Evolutionary conservation across 345 rosid genomes (phyloP).

Genomic region (Hevea brasiliensis): DNA sequence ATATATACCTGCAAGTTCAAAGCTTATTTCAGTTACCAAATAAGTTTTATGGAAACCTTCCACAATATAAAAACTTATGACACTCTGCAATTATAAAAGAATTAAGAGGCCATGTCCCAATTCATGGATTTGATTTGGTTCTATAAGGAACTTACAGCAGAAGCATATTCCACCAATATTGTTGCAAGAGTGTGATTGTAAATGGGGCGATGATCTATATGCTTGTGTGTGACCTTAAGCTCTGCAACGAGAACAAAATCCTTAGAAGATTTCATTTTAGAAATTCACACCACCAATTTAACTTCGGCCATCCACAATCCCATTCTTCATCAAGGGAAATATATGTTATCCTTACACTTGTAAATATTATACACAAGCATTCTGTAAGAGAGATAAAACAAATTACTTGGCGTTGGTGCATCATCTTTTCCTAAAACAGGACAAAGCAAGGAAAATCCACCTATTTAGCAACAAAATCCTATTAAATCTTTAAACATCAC

Average conservation of each 20-base stretch:
- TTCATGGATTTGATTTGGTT: neutral
- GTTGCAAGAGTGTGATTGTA: conserved; percentile 85
- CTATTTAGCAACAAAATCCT: neutral
- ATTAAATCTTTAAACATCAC: neutral
- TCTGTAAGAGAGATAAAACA: neutral
- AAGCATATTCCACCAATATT: conserved; percentile 86
- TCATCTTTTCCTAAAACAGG: neutral
- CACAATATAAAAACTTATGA: neutral
- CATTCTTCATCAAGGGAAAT: neutral
- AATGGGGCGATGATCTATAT: conserved; percentile 24
- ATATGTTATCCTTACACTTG: neutral
- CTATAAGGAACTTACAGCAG: conserved; percentile 64
- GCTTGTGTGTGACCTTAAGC: conserved; percentile 41
- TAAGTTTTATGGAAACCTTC: neutral
- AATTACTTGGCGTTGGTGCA: neutral
- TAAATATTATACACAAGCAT: neutral
- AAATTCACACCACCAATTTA: neutral
- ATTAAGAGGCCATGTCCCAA: neutral
- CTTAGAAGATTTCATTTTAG: neutral
- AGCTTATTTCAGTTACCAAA: conserved; percentile 14
- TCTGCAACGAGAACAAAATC: conserved; percentile 36
- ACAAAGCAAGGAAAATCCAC: neutral
- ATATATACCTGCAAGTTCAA: conserved; percentile 61
- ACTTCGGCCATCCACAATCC: neutral
- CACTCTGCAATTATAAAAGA: neutral